Conservation (phyloP, 2,329 filamentous ascomycete genomes). For the Botrytis fragariae region DNA sequence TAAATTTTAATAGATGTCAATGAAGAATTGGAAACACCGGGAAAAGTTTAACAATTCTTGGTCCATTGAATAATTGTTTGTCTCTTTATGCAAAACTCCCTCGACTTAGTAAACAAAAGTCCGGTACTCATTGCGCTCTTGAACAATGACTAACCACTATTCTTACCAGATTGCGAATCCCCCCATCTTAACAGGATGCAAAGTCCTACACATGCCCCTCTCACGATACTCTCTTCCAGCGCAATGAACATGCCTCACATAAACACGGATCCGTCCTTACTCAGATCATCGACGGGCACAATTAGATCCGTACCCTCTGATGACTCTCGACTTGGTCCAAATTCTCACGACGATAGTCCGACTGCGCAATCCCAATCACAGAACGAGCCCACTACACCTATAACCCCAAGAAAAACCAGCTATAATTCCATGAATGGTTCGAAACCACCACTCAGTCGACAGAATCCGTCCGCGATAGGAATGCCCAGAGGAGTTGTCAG, state of each 20-base stretch:
- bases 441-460: conserved; percentile 28
- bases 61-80: background rate
- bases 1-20: background rate
- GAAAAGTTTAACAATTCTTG: background rate
- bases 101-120: background rate
- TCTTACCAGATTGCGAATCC: conserved; percentile 9
- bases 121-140: background rate
- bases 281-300: conserved; percentile 29
- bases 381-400: conserved; percentile 27
- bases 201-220: conserved; percentile 17
- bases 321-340: conserved; percentile 23
- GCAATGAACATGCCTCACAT: conserved; percentile 34
- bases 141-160: conserved; percentile 16
- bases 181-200: conserved; percentile 3
- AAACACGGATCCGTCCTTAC: conserved; percentile 16
- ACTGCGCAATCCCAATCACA: conserved; percentile 22
- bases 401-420: conserved; percentile 27
- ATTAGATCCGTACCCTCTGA: conserved; percentile 36
- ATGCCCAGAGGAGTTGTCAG: conserved; percentile 26
- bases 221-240: conserved; percentile 23
- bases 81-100: conserved; percentile 4
- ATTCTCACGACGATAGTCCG: conserved; percentile 16
- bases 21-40: background rate
- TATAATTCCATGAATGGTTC: conserved; percentile 23
- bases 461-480: conserved; percentile 27